A percentile compares a stretch with the other conserved stretches of the same genome.
Conservation (phyloP, 192 early-diverging fungal species). For the Entomortierella chlamydospora region DNA sequence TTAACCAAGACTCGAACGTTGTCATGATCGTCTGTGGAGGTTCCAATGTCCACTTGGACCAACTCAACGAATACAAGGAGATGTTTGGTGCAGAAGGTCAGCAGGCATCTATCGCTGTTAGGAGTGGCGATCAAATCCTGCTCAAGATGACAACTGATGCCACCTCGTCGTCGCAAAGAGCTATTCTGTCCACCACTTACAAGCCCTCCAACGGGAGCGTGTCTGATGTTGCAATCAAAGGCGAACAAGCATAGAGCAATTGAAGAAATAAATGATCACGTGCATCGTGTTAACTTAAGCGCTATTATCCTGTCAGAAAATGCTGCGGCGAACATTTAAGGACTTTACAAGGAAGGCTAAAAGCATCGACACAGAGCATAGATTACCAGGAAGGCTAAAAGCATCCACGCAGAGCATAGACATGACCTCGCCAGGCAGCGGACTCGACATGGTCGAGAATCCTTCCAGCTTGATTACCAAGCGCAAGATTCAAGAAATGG, state of each 20-base stretch:
- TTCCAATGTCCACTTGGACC: conserved; percentile 70
- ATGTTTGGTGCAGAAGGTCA: conserved; percentile 57
- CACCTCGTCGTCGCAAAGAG: conserved; percentile 8
- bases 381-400: too few relatives aligned
- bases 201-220: background rate
- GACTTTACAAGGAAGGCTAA: too few relatives aligned
- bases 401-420: background rate
- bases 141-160: conserved; percentile 58
- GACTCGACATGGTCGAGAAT: conserved; percentile 50
- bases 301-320: too few relatives aligned
- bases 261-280: background rate
- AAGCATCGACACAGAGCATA: too few relatives aligned
- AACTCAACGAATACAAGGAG: conserved; percentile 67
- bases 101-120: conserved; percentile 74
- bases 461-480: conserved; percentile 68
- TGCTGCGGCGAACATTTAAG: too few relatives aligned
- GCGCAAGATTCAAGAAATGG: conserved; percentile 86
- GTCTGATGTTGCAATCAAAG: background rate
- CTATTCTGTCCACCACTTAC: conserved; percentile 24
- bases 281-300: background rate
- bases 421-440: conserved; percentile 52
- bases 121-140: conserved; percentile 75
- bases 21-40: conserved; percentile 80
- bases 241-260: background rate
- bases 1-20: conserved; percentile 65